Evolutionary conservation across 768 basidiomycete species (phyloP), one percentile per base, ranked within the genome.

Genomic region (Lactarius deliciosus): DNA sequence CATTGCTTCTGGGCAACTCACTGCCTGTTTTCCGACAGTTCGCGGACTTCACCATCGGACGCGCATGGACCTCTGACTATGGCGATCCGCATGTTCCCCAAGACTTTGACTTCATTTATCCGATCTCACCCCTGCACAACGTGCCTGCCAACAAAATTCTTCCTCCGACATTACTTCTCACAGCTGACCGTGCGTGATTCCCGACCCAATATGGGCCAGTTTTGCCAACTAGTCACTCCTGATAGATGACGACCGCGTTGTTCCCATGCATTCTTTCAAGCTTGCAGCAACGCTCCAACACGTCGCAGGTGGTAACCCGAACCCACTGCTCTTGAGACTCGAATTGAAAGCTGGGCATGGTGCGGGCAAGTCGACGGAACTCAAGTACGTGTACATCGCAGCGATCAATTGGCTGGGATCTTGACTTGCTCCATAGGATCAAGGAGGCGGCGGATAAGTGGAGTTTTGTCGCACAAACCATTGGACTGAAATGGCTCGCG

Each of bases 261-360:
- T 93, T 5, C 90, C 91, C 1, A 78, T 91, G 74, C 92, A 93
- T 76, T 90, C 91, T 10, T 92, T 90, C 83, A 94, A 94, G 76
- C 81, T 86, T 60, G 86, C 88, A 0, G 92, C 92, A 18, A 85
- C 86, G n/a, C 78, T 93, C 43, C 92, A 94, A 73, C 77, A 93
- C 73, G 77, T 76, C 1, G 76, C 85, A 1, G 81, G 89, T 1
- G 71, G 85, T 56, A 94, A 92, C 74, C 83, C 85, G 0, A 77
- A 91, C 71, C 92, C 92, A 6, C 78, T 94, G 15, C 79, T 94
- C 22, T 78, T 93, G 57, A 84, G 91, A 25, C 85, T 94, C 32
- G 90, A 93, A 73, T 86, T 86, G 76, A 91, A 91, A 73, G 84
- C 88, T 2, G 91, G 91, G 1, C 91, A 92, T 70, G 92, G 91